phyloP scores from a whole-genome alignment of 2,329 filamentous ascomycete genomes.

The Domatiomyces catenatus region DNA sequence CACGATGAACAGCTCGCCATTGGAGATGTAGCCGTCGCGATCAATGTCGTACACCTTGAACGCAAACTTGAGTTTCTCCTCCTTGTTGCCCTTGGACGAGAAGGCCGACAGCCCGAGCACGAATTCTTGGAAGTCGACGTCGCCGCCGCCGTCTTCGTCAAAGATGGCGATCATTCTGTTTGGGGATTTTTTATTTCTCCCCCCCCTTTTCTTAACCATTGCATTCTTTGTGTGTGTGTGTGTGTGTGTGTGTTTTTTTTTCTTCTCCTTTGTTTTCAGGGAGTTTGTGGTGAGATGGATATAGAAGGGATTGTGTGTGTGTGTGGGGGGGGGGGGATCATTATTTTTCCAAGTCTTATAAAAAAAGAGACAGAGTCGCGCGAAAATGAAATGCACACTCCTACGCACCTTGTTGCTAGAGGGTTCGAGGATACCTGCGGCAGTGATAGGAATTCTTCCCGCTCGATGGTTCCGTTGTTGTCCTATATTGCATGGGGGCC shows the following conservation, averaged over 20 bases:
- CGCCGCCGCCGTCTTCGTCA: conserved; percentile 92
- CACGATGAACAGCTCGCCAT: conserved; percentile 97
- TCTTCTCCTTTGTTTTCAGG: too few species aligned
- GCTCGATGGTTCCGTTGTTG: conserved; percentile 94
- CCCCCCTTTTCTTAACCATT: too few species aligned
- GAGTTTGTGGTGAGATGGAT: too few species aligned
- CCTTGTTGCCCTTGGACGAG: conserved; percentile 95
- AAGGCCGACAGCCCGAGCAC: conserved; percentile 90
- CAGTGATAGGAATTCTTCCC: conserved; percentile 91
- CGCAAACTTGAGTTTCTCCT: conserved; percentile 92
- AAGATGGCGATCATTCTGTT: conserved; percentile 95
- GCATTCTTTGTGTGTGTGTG: too few species aligned
- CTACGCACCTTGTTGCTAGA: conserved; percentile 68
- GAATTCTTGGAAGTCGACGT: conserved; percentile 98
- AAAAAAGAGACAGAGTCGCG: background rate
- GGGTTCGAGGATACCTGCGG: conserved; percentile 97
- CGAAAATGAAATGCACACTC: background rate
- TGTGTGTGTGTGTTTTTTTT: conserved; percentile 1
- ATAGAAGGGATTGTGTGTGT: too few species aligned
- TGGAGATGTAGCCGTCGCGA: conserved; percentile 94
- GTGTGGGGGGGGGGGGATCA: too few species aligned
- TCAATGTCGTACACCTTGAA: conserved; percentile 99
- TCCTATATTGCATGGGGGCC: conserved; percentile 45
- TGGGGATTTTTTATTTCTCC: background rate
- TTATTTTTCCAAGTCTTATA: too few species aligned